A percentile compares a stretch with the other conserved stretches of the same genome.
Evolutionary conservation across 768 basidiomycete genomes (phyloP).

Genomic region (Phaeolepiota aurea): DNA sequence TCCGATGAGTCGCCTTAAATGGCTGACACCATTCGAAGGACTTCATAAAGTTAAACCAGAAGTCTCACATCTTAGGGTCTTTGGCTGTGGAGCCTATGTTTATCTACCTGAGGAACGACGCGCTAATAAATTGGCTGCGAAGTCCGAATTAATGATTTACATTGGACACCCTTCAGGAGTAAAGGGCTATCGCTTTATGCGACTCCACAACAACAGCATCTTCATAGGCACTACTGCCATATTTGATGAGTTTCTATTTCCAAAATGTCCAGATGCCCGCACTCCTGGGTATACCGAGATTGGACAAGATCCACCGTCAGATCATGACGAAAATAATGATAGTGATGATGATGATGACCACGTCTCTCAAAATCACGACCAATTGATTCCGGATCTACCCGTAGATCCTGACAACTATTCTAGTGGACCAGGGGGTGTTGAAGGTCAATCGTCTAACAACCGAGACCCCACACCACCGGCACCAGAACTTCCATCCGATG

Average conservation of each 20-base stretch:
- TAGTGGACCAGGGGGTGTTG: background rate
- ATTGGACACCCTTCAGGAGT: background rate
- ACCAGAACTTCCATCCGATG: background rate
- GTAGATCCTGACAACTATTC: no score
- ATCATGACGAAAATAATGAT: background rate
- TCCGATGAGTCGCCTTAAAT: background rate
- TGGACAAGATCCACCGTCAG: background rate
- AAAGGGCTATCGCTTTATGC: background rate
- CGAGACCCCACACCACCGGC: no score
- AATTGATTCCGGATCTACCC: no score
- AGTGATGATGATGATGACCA: background rate
- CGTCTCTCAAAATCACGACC: background rate
- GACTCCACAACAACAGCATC: background rate
- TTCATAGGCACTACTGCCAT: background rate
- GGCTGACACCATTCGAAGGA: background rate
- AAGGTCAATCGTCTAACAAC: no score
- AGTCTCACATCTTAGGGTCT: background rate
- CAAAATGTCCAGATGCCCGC: constrained; percentile 1
- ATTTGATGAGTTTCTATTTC: background rate
- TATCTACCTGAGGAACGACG: background rate
- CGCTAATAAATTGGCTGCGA: background rate
- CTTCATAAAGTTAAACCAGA: background rate
- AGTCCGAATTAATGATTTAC: background rate
- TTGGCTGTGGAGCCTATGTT: constrained; percentile 1
- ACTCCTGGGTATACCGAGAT: background rate